Evolutionary conservation across 805 yeast genomes (phyloP).

Genomic region (Teunomyces tritomae): DNA sequence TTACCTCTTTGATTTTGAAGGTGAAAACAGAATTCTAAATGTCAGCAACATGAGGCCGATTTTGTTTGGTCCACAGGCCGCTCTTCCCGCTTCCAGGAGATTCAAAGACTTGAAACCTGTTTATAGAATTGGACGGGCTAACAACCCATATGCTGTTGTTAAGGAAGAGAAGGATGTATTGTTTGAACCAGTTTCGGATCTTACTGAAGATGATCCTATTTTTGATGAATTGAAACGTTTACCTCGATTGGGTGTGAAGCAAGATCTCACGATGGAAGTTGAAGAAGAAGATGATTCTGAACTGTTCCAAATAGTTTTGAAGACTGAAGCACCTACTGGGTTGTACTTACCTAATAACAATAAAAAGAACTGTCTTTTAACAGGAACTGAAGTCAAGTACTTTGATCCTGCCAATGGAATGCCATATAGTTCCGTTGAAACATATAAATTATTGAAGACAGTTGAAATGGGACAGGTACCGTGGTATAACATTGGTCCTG

Average conservation of each 20-base stretch:
- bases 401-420: slow-evolving; percentile 87
- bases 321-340: slow-evolving; percentile 73
- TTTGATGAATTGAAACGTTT: slow-evolving; percentile 45
- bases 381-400: slow-evolving; percentile 77
- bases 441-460: slow-evolving; percentile 61
- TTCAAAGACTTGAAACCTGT: slow-evolving; percentile 55
- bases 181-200: slow-evolving; percentile 30
- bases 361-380: slow-evolving; percentile 66
- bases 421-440: slow-evolving; percentile 80
- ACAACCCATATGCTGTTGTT: slow-evolving; percentile 35
- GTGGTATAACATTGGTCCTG: slow-evolving; percentile 51
- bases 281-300: slow-evolving; percentile 44
- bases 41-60: slow-evolving; percentile 22
- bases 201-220: slow-evolving; percentile 35
- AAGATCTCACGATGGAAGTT: slow-evolving; percentile 43
- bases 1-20: slow-evolving; percentile 49
- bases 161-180: slow-evolving; percentile 33
- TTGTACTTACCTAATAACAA: slow-evolving; percentile 67
- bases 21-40: slow-evolving; percentile 21
- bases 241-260: slow-evolving; percentile 62
- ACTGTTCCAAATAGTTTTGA: slow-evolving; percentile 41
- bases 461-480: slow-evolving; percentile 48
- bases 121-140: slow-evolving; percentile 37
- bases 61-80: slow-evolving; percentile 64
- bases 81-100: slow-evolving; percentile 50